Evolutionary conservation across 148 eudicot species (phyloP).

Genomic region (Heliosperma pusillum): DNA sequence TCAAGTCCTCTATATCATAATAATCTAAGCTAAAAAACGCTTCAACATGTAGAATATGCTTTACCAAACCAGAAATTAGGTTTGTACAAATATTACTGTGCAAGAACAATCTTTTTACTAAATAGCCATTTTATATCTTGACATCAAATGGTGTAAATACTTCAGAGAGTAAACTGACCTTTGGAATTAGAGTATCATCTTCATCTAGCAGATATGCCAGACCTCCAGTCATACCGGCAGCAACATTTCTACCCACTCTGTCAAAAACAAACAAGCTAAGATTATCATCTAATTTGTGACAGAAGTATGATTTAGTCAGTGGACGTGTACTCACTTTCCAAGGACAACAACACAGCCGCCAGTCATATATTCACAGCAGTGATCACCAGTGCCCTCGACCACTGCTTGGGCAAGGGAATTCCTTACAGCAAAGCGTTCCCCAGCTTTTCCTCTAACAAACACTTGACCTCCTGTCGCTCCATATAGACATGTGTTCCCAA

Average conservation of each 20-base stretch:
- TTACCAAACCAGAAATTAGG: background rate
- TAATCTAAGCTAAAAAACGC: background rate
- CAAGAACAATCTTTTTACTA: background rate
- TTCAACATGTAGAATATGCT: background rate
- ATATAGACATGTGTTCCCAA: conserved; percentile 88
- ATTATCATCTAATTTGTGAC: background rate
- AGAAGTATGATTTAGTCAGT: conserved; percentile 6
- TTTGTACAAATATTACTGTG: background rate
- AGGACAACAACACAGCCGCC: conserved; percentile 94
- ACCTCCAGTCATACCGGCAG: conserved; percentile 99
- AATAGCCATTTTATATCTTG: background rate
- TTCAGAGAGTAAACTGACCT: conserved; percentile 48
- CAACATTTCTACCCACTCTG: conserved; percentile 98
- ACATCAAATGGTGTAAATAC: background rate
- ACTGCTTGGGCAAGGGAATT: conserved; percentile 96
- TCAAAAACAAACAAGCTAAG: conserved; percentile 20
- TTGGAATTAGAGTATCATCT: conserved; percentile 87
- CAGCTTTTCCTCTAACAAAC: conserved; percentile 91
- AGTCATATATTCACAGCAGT: conserved; percentile 98
- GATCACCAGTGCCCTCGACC: conserved; percentile 96
- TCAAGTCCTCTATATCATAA: background rate
- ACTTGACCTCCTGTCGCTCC: conserved; percentile 99
- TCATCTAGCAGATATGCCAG: conserved; percentile 90
- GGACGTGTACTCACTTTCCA: conserved; percentile 69
- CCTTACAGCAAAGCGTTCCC: conserved; percentile 98